Conservation (phyloP, 2,329 filamentous ascomycete genomes). For the Botrytis tulipae region DNA sequence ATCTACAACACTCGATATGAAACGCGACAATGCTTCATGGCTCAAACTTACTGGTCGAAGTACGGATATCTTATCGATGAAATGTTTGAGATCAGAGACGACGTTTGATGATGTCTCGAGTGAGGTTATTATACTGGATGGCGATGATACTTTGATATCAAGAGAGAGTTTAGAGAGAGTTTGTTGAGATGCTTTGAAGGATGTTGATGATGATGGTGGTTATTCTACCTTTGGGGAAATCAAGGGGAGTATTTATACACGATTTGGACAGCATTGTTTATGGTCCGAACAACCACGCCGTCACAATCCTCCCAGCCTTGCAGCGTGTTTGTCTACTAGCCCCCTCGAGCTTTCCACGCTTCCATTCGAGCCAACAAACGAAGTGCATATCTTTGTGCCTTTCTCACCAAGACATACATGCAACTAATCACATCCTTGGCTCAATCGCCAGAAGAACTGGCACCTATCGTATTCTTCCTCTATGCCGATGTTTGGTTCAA, state of each 20-base stretch:
- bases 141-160: constrained; percentile 26
- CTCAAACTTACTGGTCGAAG: constrained; percentile 32
- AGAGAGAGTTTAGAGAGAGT: constrained; percentile 22
- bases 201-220: constrained; percentile 30
- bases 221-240: constrained; percentile 20
- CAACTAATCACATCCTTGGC: constrained; percentile 20
- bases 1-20: constrained; percentile 22
- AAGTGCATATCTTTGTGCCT: constrained; percentile 32
- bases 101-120: constrained; percentile 3
- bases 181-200: constrained; percentile 25
- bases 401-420: constrained; percentile 22
- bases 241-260: constrained; percentile 34
- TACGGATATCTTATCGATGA: constrained; percentile 16
- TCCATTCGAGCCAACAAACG: constrained; percentile 30
- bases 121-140: constrained; percentile 14
- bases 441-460: constrained; percentile 5
- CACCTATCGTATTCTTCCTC: constrained; percentile 21
- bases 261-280: constrained; percentile 12
- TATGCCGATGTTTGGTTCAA: constrained; percentile 19
- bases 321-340: constrained; percentile 17
- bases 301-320: constrained; percentile 22
- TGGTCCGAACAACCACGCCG: constrained; percentile 18
- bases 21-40: constrained; percentile 21
- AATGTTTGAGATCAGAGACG: constrained; percentile 1
- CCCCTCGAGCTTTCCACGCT: constrained; percentile 19